Conservation (phyloP, 495 filamentous ascomycete genomes). For the Penicillium canescens region DNA sequence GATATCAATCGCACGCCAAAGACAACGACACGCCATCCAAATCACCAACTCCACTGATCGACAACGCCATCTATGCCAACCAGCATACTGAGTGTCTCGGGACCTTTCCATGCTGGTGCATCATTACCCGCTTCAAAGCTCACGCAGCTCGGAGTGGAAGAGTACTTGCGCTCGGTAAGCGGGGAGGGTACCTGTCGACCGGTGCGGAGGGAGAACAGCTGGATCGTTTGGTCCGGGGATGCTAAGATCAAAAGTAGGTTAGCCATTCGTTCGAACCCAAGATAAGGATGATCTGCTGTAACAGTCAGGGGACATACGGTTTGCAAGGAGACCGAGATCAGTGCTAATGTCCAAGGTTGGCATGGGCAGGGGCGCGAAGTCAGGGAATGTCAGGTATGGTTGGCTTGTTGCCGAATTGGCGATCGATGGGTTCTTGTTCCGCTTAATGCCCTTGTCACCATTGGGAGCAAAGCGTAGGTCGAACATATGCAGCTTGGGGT, state of each 20-base stretch:
- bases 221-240: constrained; percentile 34
- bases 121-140: constrained; percentile 36
- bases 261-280: no score
- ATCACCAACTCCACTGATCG: constrained; percentile 44
- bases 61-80: constrained; percentile 33
- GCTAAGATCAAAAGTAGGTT: constrained; percentile 10
- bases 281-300: neutral
- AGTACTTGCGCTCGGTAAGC: constrained; percentile 27
- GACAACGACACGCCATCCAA: neutral
- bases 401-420: constrained; percentile 27
- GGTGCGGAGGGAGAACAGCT: constrained; percentile 40
- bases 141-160: constrained; percentile 30
- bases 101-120: constrained; percentile 17
- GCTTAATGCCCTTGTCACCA: constrained; percentile 29
- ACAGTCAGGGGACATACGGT: constrained; percentile 23
- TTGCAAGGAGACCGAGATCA: constrained; percentile 41
- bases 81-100: constrained; percentile 38
- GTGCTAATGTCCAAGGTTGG: constrained; percentile 39
- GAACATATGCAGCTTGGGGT: constrained; percentile 45
- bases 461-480: constrained; percentile 43
- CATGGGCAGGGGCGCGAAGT: constrained; percentile 25
- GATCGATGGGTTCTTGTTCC: constrained; percentile 7
- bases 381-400: constrained; percentile 39
- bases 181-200: constrained; percentile 38
- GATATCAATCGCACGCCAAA: neutral